Base-by-base conservation (phyloP, 768 basidiomycete species). In the Lentinus tigrinus region DNA sequence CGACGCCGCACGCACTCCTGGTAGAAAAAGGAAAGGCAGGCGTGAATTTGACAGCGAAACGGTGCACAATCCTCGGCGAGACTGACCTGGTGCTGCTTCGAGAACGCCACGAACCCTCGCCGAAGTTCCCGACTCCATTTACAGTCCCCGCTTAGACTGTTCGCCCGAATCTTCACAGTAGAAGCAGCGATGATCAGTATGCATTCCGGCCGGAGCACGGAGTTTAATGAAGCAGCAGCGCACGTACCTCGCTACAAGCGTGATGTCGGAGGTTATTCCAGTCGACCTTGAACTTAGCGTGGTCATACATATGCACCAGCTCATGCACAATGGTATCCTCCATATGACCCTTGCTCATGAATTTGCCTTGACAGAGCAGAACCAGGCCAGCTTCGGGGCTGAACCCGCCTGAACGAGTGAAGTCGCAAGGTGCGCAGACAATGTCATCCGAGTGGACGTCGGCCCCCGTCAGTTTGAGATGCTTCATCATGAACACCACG, bases 281-380 rank as follows among this genome's bases (percentile, higher is more conserved):
- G 71, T 97, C 86, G 1, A 97, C 90, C 60, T 93, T 91, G 77
- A 98, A 98, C 72, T 86, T 85, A 74, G 92, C 91, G 61, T 96
- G 91, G 72, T 99, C 97, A 70, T 91, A 98, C 82, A 94, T 87
- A 69, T 98, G 97, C 24, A 98, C 74, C 46, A 98, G 82, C 70
- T 99, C 97, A 68, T 99, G 97, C 21, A 90, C 82, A 34, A 99
- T 76, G 28, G 95, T 96, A 67, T 93, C 85, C 72, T 98, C 95
- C 89, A 95, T 88, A 65, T 97, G 94, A 36, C 81, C 82, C 69
- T 92, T 88, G 71, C 78, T 83, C 70, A 85, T 81, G 65, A 95
- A 89, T 47, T 87, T 81, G 44, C 93, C 90, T 60, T 94, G 85
- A 69, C 96, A 99, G 2, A 99, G 76, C 7, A 93, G 73, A 24